phyloP scores from a whole-genome alignment of 2,329 filamentous ascomycete species.

The Annulohypoxylon truncatum region DNA sequence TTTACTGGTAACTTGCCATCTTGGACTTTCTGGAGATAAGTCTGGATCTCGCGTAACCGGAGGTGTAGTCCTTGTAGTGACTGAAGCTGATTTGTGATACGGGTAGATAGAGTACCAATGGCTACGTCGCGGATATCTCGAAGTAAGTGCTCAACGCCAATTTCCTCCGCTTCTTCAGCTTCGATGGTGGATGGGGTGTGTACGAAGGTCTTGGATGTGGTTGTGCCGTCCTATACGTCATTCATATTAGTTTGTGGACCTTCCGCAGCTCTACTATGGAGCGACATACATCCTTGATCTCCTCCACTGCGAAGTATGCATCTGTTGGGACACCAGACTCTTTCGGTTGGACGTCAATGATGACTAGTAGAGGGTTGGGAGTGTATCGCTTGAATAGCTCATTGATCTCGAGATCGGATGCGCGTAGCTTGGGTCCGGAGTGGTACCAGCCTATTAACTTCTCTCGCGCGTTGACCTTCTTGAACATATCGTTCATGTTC shows the following conservation, averaged over 20 bases:
- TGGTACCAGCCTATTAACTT: slow-evolving; percentile 99
- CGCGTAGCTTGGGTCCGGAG: slow-evolving; percentile 94
- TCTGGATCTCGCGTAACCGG: slow-evolving; percentile 92
- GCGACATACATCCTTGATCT: slow-evolving; percentile 93
- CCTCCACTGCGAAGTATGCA: slow-evolving; percentile 98
- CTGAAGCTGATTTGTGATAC: slow-evolving; percentile 97
- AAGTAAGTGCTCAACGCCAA: slow-evolving; percentile 96
- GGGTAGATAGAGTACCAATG: slow-evolving; percentile 93
- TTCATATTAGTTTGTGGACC: slow-evolving; percentile 28
- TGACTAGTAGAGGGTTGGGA: slow-evolving; percentile 93
- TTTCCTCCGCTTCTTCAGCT: slow-evolving; percentile 98
- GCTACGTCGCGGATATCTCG: slow-evolving; percentile 98
- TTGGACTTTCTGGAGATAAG: slow-evolving; percentile 95
- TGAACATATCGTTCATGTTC: slow-evolving; percentile 99
- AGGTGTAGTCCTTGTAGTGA: slow-evolving; percentile 96
- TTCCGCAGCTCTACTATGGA: background rate
- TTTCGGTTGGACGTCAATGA: slow-evolving; percentile 98
- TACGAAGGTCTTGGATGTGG: slow-evolving; percentile 96
- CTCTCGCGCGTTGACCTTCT: slow-evolving; percentile 98
- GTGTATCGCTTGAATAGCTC: slow-evolving; percentile 99
- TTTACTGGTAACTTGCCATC: slow-evolving; percentile 94
- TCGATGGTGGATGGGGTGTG: slow-evolving; percentile 99
- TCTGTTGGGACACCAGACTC: slow-evolving; percentile 98
- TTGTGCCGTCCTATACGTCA: slow-evolving; percentile 84
- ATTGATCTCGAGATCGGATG: slow-evolving; percentile 98